phyloP scores from a whole-genome alignment of 2,329 filamentous ascomycete genomes.

The Phoma herbarum region DNA sequence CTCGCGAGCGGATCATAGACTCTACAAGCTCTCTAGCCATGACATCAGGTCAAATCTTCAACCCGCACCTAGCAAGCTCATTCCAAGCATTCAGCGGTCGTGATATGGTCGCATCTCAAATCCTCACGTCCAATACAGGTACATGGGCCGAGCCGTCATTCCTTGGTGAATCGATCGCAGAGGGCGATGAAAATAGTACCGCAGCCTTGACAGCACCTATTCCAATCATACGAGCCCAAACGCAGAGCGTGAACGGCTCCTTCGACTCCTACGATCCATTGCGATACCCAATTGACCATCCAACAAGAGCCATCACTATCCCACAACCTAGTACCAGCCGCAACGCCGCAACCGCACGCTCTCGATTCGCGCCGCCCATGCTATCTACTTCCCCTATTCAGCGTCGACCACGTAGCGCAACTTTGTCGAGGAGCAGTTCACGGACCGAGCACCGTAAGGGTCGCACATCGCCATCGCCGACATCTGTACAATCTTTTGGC shows the following conservation, averaged over 20 bases:
- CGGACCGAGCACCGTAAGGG: slow-evolving; percentile 33
- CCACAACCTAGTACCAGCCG: slow-evolving; percentile 34
- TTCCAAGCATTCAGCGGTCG: slow-evolving; percentile 40
- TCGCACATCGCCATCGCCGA: slow-evolving; percentile 37
- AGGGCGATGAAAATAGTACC: slow-evolving; percentile 30
- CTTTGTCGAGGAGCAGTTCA: slow-evolving; percentile 41
- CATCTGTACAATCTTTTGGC: slow-evolving; percentile 39
- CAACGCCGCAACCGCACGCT: slow-evolving; percentile 17
- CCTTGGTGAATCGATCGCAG: slow-evolving; percentile 41
- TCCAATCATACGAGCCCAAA: slow-evolving; percentile 38
- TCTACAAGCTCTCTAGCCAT: slow-evolving; percentile 32
- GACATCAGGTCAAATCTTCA: slow-evolving; percentile 37
- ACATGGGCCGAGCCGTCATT: slow-evolving; percentile 43
- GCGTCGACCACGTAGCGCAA: slow-evolving; percentile 31
- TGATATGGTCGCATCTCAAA: slow-evolving; percentile 43
- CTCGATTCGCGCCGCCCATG: slow-evolving; percentile 32
- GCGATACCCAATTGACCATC: slow-evolving; percentile 18
- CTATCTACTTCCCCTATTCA: slow-evolving; percentile 41
- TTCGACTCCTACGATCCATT: slow-evolving; percentile 22
- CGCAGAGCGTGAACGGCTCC: slow-evolving; percentile 31
- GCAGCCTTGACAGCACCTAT: slow-evolving; percentile 38
- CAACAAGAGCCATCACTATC: slow-evolving; percentile 41
- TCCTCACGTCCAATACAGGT: slow-evolving; percentile 37
- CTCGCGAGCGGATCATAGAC: slow-evolving; percentile 33
- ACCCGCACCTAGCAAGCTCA: slow-evolving; percentile 41